A percentile compares a stretch with the other conserved stretches of the same genome.
These are phyloP conservation scores for Cladosporium sp. DNA, from an alignment of 2,329 filamentous ascomycete species.

Conservation along the genomic window DNA sequence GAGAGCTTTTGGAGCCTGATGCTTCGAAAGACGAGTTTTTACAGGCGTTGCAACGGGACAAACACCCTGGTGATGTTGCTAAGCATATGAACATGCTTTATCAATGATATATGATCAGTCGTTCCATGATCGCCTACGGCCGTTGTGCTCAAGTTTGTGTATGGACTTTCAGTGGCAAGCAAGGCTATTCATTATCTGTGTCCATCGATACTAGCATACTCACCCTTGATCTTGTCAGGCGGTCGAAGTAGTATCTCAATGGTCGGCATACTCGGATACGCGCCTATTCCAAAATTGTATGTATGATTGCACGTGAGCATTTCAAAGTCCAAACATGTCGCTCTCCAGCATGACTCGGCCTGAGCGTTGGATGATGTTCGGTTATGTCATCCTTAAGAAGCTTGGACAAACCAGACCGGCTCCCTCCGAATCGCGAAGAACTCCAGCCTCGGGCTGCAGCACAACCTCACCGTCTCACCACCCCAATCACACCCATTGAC, in stretches of 20 bases:
- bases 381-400: slow-evolving; percentile 1
- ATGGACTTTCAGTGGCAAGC: not conserved
- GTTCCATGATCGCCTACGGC: not conserved
- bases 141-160: no score
- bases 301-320: not conserved
- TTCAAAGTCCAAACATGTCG: not conserved
- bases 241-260: no score
- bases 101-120: not conserved
- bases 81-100: not conserved
- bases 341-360: not conserved
- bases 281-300: not conserved
- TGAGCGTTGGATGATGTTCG: not conserved
- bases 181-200: no score
- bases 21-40: not conserved
- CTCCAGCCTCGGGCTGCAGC: not conserved
- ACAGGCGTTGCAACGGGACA: not conserved
- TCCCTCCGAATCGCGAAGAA: not conserved
- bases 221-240: no score
- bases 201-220: no score
- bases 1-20: not conserved
- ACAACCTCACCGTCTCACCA: slow-evolving; percentile 3
- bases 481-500: slow-evolving; percentile 17
- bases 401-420: not conserved
- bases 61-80: not conserved
- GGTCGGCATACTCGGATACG: no score